Evolutionary conservation across 2,329 filamentous ascomycete genomes (phyloP).

Genomic region (Sclerotinia subarctica): DNA sequence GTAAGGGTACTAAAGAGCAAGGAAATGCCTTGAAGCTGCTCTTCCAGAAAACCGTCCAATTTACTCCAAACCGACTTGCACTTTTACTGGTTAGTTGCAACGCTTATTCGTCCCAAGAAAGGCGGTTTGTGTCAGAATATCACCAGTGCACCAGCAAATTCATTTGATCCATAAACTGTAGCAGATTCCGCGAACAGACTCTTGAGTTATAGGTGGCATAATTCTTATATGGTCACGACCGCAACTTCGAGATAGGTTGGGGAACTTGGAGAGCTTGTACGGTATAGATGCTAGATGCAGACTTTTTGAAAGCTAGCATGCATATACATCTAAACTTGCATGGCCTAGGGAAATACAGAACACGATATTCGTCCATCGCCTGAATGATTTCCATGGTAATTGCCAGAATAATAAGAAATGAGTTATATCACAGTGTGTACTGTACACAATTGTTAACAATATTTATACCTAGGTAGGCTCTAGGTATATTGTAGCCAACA

Average conservation of each 20-base stretch:
- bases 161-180: slow-evolving; percentile 26
- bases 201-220: slow-evolving; percentile 6
- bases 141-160: slow-evolving; percentile 17
- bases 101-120: slow-evolving; percentile 30
- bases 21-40: slow-evolving; percentile 27
- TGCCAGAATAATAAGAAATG: slow-evolving; percentile 10
- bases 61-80: slow-evolving; percentile 29
- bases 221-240: slow-evolving; percentile 3
- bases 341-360: slow-evolving; percentile 13
- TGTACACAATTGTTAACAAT: neutral
- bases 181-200: slow-evolving; percentile 26
- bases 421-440: neutral
- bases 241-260: slow-evolving; percentile 5
- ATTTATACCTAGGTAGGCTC: neutral
- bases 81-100: slow-evolving; percentile 12
- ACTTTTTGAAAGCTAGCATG: slow-evolving; percentile 14
- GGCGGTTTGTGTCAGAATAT: slow-evolving; percentile 16
- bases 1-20: slow-evolving; percentile 24
- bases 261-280: neutral
- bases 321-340: slow-evolving; percentile 12
- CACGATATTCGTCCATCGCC: slow-evolving; percentile 12
- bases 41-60: slow-evolving; percentile 31
- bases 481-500: neutral
- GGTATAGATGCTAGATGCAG: neutral
- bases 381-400: slow-evolving; percentile 19